Conservation (phyloP, 805 yeast species). For the Metschnikowia lunata region DNA sequence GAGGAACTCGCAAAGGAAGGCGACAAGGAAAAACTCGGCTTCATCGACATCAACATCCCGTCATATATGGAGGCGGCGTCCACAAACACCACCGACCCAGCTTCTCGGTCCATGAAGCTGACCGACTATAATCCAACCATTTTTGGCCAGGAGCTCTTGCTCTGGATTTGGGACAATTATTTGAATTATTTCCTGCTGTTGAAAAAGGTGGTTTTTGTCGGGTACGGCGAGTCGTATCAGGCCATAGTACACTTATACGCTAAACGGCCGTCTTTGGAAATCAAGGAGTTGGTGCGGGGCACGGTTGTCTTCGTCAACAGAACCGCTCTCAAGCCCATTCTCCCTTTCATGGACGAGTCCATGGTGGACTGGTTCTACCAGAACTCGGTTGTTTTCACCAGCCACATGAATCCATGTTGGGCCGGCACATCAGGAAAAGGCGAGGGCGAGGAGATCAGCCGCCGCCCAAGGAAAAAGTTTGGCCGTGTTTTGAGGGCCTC, state of each 20-base stretch:
- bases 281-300: conserved; percentile 60
- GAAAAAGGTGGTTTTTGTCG: conserved; percentile 70
- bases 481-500: conserved; percentile 82
- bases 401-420: conserved; percentile 78
- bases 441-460: conserved; percentile 34
- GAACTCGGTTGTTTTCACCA: conserved; percentile 78
- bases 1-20: conserved; percentile 30
- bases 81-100: background rate
- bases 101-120: conserved; percentile 3
- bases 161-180: conserved; percentile 89
- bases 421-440: conserved; percentile 38
- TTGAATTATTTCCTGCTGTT: conserved; percentile 65
- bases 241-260: conserved; percentile 85
- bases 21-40: conserved; percentile 48
- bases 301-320: conserved; percentile 67
- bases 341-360: conserved; percentile 84
- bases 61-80: conserved; percentile 25
- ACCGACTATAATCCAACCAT: conserved; percentile 53
- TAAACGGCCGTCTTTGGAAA: conserved; percentile 58
- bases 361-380: conserved; percentile 89
- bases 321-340: conserved; percentile 68
- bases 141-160: conserved; percentile 69
- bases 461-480: conserved; percentile 82
- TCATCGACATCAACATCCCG: conserved; percentile 81
- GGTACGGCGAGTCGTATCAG: conserved; percentile 85